Conservation (phyloP, 768 basidiomycete species). For the Mycena metata region DNA sequence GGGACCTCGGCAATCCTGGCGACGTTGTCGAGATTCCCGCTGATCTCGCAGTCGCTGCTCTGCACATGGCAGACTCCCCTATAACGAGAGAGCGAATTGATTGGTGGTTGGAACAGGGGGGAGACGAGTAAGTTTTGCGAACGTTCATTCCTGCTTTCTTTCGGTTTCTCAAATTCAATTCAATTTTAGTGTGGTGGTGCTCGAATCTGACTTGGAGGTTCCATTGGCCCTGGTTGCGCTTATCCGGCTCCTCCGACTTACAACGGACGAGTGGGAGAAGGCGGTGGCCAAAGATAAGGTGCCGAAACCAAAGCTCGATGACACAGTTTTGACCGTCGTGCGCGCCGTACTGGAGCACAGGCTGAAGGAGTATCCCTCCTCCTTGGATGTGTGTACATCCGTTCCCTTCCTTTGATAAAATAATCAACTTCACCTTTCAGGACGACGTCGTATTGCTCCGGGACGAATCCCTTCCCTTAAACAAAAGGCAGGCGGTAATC, state of each 20-base stretch:
- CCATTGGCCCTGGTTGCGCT: conserved; percentile 75
- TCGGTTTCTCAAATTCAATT: conserved; percentile 7
- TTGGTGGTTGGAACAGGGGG: conserved; percentile 93
- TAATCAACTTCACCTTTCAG: conserved; percentile 47
- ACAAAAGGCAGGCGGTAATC: conserved; percentile 72
- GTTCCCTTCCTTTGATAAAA: neutral
- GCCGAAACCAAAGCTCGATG: conserved; percentile 78
- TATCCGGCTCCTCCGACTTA: conserved; percentile 70
- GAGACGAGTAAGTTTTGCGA: conserved; percentile 79
- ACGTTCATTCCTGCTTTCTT: conserved; percentile 4
- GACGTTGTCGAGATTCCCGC: conserved; percentile 86
- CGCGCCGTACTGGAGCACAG: conserved; percentile 64
- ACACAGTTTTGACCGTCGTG: conserved; percentile 60
- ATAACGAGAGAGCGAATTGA: conserved; percentile 77
- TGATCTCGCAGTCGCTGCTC: conserved; percentile 69
- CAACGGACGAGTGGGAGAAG: conserved; percentile 71
- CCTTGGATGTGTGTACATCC: conserved; percentile 62
- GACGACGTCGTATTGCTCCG: conserved; percentile 64
- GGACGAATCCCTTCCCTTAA: conserved; percentile 50
- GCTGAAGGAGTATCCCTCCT: conserved; percentile 68
- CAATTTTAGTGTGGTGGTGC: conserved; percentile 67
- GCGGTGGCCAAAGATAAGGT: conserved; percentile 73
- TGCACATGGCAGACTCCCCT: conserved; percentile 41
- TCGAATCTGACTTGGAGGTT: conserved; percentile 65
- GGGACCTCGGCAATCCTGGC: conserved; percentile 76